Evolutionary conservation across 768 basidiomycete species (phyloP).

Genomic region (Mycena belliarum): DNA sequence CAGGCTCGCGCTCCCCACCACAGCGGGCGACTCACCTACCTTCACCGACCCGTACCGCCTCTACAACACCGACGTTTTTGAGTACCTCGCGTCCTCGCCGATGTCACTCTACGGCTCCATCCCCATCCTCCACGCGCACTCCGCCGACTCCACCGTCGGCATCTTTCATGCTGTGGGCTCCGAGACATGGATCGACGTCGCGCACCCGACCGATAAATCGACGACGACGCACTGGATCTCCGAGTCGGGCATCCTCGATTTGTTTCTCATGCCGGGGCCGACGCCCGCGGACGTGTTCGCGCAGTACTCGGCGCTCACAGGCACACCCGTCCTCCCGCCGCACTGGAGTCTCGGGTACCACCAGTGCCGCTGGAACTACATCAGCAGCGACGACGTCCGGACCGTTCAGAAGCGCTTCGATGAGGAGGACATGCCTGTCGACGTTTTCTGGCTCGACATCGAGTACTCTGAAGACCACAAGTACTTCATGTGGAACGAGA

Average conservation of each 20-base stretch:
- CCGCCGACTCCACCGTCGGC: conserved; percentile 82
- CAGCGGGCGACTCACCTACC: conserved; percentile 71
- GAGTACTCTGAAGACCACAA: conserved; percentile 56
- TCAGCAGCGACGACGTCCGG: conserved; percentile 85
- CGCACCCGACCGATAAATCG: conserved; percentile 63
- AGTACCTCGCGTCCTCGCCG: conserved; percentile 81
- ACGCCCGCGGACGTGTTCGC: conserved; percentile 78
- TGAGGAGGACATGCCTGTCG: conserved; percentile 91
- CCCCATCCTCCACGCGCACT: conserved; percentile 92
- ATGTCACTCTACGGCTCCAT: conserved; percentile 90
- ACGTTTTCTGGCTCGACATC: conserved; percentile 42
- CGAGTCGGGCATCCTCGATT: conserved; percentile 93
- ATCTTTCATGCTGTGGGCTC: conserved; percentile 86
- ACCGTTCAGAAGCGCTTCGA: conserved; percentile 87
- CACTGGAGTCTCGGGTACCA: conserved; percentile 93
- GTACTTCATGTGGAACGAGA: conserved; percentile 96
- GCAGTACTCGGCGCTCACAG: conserved; percentile 86
- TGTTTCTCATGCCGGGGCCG: conserved; percentile 93
- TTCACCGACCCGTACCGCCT: conserved; percentile 93
- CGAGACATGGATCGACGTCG: conserved; percentile 95
- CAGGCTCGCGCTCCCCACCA: conserved; percentile 83
- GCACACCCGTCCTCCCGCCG: conserved; percentile 84
- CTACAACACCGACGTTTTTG: conserved; percentile 95
- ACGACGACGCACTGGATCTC: conserved; percentile 96
- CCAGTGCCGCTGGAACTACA: conserved; percentile 98